phyloP scores from a whole-genome alignment of 202 grass and related monocot genomes.

The Panicum hallii region DNA sequence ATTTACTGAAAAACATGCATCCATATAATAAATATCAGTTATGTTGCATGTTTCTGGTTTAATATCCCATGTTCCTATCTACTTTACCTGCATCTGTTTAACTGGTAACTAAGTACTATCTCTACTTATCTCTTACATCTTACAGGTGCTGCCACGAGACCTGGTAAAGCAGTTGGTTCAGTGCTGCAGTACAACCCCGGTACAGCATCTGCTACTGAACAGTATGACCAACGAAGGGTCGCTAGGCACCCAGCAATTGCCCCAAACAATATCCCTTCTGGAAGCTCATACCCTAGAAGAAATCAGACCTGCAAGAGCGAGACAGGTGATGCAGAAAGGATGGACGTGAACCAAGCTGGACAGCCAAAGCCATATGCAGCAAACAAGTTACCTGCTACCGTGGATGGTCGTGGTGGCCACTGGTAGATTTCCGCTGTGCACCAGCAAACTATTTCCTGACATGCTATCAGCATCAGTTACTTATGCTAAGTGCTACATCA shows the following conservation, averaged over 20 bases:
- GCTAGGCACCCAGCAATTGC: constrained; percentile 50
- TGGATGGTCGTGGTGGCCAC: constrained; percentile 62
- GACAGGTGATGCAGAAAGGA: constrained; percentile 68
- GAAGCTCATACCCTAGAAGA: constrained; percentile 73
- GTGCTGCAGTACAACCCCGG: constrained; percentile 51
- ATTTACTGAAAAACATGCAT: background rate
- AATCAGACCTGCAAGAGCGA: constrained; percentile 83
- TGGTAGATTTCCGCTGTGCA: constrained; percentile 56
- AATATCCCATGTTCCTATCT: background rate
- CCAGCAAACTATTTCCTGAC: background rate
- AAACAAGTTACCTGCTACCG: constrained; percentile 70
- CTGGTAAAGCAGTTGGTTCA: constrained; percentile 68
- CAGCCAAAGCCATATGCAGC: constrained; percentile 65
- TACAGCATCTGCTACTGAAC: constrained; percentile 45
- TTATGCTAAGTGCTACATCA: constrained; percentile 31
- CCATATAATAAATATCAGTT: background rate
- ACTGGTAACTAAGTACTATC: constrained; percentile 10
- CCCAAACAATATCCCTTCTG: constrained; percentile 60
- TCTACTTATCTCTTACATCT: constrained; percentile 40
- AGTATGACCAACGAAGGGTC: constrained; percentile 73
- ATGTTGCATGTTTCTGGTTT: background rate
- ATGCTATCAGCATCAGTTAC: constrained; percentile 20
- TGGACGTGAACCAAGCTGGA: constrained; percentile 49
- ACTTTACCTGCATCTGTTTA: background rate
- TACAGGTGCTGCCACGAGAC: constrained; percentile 60